phyloP scores from a whole-genome alignment of 192 early-diverging fungal genomes.

The Obelidium mucronatum region DNA sequence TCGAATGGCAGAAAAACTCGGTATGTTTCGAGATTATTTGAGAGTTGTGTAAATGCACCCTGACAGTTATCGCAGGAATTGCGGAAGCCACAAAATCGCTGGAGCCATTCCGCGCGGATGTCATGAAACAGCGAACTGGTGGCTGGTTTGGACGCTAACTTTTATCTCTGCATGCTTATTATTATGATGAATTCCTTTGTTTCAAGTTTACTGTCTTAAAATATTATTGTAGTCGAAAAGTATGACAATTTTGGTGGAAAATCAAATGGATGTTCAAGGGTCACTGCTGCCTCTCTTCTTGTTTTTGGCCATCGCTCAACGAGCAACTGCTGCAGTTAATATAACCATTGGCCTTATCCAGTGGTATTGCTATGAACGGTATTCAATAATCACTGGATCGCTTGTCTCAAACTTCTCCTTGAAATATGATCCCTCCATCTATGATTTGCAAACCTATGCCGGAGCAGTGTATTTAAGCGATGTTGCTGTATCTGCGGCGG shows the following conservation, averaged over 20 bases:
- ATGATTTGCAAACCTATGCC: neutral
- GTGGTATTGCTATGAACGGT: conserved; percentile 2
- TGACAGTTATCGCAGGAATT: neutral
- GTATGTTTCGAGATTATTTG: neutral
- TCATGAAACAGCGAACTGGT: conserved; percentile 29
- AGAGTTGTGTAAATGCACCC: neutral
- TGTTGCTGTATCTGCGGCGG: neutral
- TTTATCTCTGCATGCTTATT: too few species aligned
- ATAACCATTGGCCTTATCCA: conserved; percentile 2
- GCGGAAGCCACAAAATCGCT: conserved; percentile 28
- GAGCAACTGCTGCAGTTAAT: too few species aligned
- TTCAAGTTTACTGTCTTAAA: too few species aligned
- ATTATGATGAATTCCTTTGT: too few species aligned
- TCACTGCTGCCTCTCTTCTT: too few species aligned
- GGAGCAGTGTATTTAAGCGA: neutral
- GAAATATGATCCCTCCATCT: neutral
- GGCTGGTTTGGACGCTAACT: conserved; percentile 22
- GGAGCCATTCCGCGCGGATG: conserved; percentile 28
- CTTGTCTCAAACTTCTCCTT: neutral
- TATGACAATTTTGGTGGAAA: too few species aligned
- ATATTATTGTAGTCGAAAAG: too few species aligned
- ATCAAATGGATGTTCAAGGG: too few species aligned
- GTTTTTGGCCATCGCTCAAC: too few species aligned
- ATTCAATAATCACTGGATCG: neutral
- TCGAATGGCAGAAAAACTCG: conserved; percentile 12